Base-by-base conservation (phyloP, 2,329 filamentous ascomycete genomes). In the Ophiostoma triangulosporum region DNA sequence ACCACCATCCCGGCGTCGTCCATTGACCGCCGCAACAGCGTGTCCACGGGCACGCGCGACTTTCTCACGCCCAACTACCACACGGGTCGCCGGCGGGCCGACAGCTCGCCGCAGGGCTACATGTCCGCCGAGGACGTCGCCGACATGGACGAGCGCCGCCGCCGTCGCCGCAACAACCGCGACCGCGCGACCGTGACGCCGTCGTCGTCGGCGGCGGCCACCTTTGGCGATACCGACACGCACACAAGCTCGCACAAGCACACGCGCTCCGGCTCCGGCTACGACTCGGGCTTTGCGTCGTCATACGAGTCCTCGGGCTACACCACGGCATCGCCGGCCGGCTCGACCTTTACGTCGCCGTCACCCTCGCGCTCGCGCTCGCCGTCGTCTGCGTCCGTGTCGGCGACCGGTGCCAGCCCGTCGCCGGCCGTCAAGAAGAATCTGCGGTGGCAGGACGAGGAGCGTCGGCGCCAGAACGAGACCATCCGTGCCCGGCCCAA, bases 401-500 rank as follows among this genome's bases (percentile, higher is more conserved):
- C 54, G 2, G 40, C 57, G 52, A 54, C 54, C 11, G 55, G 20
- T n/a, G 35, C 20, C 17, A n/a, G 38, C 20, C 22, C 20, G 20
- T 43, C 38, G 11, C 38, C 38, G 4, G 38, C 51, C 20, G 52
- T 49, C 40, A 58, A 56, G 54, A 64, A 64, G 57, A 58, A 62
- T 27, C 58, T 65, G 17, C 60, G 62, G 11, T 65, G 62, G 60
- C 62, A 64, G 38, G 64, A 66, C 57, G 56, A 65, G 51, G 54
- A 63, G 57, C 54, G 60, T 46, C 48, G 54, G 50, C 55, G 57
- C 32, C 64, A 66, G 9, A 67, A 67, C 53, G 62, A 60, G 48
- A 60, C 61, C 55, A 67, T 67, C 55, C 52, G 56, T 40, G 56
- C 46, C 48, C 64, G 65, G 6, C 60, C 62, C 35, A 58, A 56